Base-by-base conservation (phyloP, 768 basidiomycete genomes). In the Amanita pallidorosea region DNA sequence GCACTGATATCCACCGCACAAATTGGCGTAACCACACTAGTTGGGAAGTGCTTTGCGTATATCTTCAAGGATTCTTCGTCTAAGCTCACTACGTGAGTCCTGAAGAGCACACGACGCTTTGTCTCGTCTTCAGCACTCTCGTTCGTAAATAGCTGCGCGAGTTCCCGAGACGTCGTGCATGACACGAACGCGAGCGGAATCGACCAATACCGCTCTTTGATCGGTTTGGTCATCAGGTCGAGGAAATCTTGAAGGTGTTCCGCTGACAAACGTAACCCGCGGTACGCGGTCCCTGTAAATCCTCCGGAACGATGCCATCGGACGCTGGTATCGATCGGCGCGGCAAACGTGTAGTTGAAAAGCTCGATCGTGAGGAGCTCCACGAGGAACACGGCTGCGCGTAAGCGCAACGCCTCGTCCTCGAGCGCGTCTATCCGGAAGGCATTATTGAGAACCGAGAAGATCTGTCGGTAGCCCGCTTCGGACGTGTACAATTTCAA, bases 331-430 rank as follows among this genome's bases (percentile, higher is more conserved):
- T 18, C 47, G 41, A 17, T 47, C 3, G 7, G 47, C 31, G 7
- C 52, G 11, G 13, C n/a, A 34, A 54, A 45, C 29, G 57, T 53
- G 27, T 57, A 60, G 50, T 61, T 61, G 51, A 56, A 61, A 23
- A 61, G 53, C 51, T 61, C 60, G 42, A 60, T 51, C 20, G 59
- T 61, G 41, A 61, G 37, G n/a, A 61, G 44, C 45, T 61, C 60
- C 9, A 60, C 55, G 5, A 61, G 55, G 36, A 61, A 60, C 15
- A 61, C 58, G 17, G 56, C 58, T 4, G 53, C 46, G 17, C 57
- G 56, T 4, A 59, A 47, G 15, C 54, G 51, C 31, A 52, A 25
- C 34, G 56, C 38, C 29, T 53, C 48, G 8, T 49, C 48, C 31
- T 38, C 44, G 8, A 48, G 45, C 22, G 33, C 25, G 33, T 54